Evolutionary conservation across 75 land plant genomes (phyloP).

Genomic region (Picea sitchensis): DNA sequence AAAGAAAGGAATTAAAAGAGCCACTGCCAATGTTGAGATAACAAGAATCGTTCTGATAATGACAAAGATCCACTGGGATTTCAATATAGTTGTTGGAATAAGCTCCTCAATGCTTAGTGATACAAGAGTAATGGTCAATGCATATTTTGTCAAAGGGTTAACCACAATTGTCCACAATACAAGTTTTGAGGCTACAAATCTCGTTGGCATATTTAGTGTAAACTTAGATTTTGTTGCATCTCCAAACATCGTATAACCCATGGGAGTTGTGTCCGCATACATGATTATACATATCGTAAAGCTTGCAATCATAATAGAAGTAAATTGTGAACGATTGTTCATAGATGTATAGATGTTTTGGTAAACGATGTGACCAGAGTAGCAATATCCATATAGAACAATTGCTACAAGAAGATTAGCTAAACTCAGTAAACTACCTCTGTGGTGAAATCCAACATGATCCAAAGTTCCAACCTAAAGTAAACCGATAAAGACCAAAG

Average conservation of each 20-base stretch:
- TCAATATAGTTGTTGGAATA: slow-evolving; percentile 58
- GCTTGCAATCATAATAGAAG: slow-evolving; percentile 59
- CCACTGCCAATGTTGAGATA: too few relatives aligned
- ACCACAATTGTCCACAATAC: too few relatives aligned
- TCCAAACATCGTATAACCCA: too few relatives aligned
- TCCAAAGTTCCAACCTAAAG: too few relatives aligned
- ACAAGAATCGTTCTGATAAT: too few relatives aligned
- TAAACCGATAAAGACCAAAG: too few relatives aligned
- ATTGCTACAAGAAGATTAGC: slow-evolving; percentile 63
- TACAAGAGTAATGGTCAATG: too few relatives aligned
- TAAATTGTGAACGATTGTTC: slow-evolving; percentile 51
- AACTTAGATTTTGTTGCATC: slow-evolving; percentile 41
- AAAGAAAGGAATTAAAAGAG: too few relatives aligned
- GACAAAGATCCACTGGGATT: too few relatives aligned
- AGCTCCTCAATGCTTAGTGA: neutral
- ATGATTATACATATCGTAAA: slow-evolving; percentile 15
- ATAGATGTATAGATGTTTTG: slow-evolving; percentile 86
- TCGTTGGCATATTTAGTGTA: slow-evolving; percentile 74
- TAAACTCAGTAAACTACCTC: slow-evolving; percentile 40
- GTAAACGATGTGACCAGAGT: slow-evolving; percentile 89
- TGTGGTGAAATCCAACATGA: slow-evolving; percentile 17
- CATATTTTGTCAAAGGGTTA: too few relatives aligned
- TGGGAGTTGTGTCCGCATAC: too few relatives aligned
- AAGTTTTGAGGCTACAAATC: neutral
- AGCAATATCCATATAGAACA: slow-evolving; percentile 86